phyloP scores from a whole-genome alignment of 805 yeast species.

The Metschnikowia baotianmanensis region DNA sequence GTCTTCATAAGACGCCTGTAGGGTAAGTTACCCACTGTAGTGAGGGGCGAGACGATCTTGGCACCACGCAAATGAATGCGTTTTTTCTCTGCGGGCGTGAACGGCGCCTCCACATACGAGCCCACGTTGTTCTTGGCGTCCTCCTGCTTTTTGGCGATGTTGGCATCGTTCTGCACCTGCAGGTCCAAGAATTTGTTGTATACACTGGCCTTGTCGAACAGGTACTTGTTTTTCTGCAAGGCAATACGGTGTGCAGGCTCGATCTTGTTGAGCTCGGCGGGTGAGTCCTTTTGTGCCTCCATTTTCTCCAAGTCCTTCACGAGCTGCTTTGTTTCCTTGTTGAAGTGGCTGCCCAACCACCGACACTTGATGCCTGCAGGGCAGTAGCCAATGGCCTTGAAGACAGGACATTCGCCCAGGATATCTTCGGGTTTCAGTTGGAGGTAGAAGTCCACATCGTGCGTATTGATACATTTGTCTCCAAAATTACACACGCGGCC shows the following conservation, averaged over 20 bases:
- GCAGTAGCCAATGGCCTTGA: conserved; percentile 77
- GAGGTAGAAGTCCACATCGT: conserved; percentile 67
- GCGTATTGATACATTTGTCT: conserved; percentile 71
- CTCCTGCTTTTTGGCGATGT: conserved; percentile 29
- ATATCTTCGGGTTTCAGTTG: conserved; percentile 67
- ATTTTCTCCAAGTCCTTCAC: conserved; percentile 42
- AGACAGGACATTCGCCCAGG: conserved; percentile 83
- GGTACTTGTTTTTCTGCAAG: conserved; percentile 62
- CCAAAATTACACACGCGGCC: conserved; percentile 58
- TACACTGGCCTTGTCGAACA: conserved; percentile 54
- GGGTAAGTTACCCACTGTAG: conserved; percentile 97
- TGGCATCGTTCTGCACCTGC: conserved; percentile 44
- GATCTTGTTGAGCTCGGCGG: conserved; percentile 66
- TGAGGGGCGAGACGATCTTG: conserved; percentile 90
- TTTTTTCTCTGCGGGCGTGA: conserved; percentile 80
- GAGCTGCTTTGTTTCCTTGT: conserved; percentile 44
- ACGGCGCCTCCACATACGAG: conserved; percentile 72
- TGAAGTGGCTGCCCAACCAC: conserved; percentile 75
- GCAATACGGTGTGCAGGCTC: conserved; percentile 41
- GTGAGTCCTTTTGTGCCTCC: conserved; percentile 30
- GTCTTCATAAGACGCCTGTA: conserved; percentile 89
- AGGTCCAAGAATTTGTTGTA: conserved; percentile 62
- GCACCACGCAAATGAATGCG: conserved; percentile 63
- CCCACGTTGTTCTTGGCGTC: conserved; percentile 34
- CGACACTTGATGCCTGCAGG: conserved; percentile 92